Evolutionary conservation across 2,329 filamentous ascomycete genomes (phyloP).

Genomic region (Sphaerulina musiva): DNA sequence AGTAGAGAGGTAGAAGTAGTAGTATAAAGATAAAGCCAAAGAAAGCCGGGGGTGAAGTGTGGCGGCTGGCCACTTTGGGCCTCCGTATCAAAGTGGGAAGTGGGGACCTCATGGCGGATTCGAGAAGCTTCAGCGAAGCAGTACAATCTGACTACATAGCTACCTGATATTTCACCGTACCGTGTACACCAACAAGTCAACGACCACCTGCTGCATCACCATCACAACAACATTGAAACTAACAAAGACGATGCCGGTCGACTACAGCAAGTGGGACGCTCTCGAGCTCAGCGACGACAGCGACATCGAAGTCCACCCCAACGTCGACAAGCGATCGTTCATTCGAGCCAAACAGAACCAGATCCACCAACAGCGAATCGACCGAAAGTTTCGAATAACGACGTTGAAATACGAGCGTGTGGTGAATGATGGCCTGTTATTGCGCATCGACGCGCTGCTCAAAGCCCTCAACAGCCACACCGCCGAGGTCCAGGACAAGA

Average conservation of each 20-base stretch:
- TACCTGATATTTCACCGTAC: too few relatives aligned
- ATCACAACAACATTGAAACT: neutral
- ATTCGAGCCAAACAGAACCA: constrained; percentile 97
- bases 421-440: constrained; percentile 84
- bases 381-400: constrained; percentile 81
- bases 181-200: neutral
- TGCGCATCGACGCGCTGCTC: constrained; percentile 74
- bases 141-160: too few relatives aligned
- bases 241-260: constrained; percentile 47
- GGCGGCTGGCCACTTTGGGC: too few relatives aligned
- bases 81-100: too few relatives aligned
- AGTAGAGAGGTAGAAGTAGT: too few relatives aligned
- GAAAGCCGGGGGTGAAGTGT: too few relatives aligned
- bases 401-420: constrained; percentile 87
- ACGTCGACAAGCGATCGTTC: constrained; percentile 97
- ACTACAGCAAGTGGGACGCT: constrained; percentile 75
- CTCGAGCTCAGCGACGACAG: constrained; percentile 97
- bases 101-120: too few relatives aligned
- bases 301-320: constrained; percentile 95
- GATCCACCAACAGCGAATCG: constrained; percentile 83
- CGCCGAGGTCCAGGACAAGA: constrained; percentile 49
- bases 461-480: constrained; percentile 67
- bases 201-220: neutral
- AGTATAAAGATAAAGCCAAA: too few relatives aligned
- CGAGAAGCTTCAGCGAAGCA: too few relatives aligned